Evolutionary conservation across 768 basidiomycete genomes (phyloP).

Genomic region (Collybiopsis confluens): DNA sequence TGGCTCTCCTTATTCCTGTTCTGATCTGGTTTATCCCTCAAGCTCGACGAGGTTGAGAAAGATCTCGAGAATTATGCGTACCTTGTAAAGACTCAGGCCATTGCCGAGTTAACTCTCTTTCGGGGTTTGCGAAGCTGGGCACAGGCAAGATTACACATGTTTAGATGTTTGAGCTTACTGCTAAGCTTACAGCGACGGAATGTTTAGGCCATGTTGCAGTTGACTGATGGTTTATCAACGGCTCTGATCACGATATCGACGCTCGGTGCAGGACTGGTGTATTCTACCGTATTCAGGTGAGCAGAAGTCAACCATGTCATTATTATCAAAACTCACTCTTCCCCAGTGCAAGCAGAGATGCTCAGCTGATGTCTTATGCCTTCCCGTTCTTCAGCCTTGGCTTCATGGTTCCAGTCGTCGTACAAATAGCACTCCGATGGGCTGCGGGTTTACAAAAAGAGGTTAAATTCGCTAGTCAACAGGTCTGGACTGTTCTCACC

Average conservation of each 20-base stretch:
- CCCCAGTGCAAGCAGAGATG: conserved; percentile 15
- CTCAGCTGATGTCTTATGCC: conserved; percentile 21
- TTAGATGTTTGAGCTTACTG: neutral
- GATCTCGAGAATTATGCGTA: conserved; percentile 12
- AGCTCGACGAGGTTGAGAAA: conserved; percentile 15
- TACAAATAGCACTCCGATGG: conserved; percentile 16
- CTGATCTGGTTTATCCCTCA: neutral
- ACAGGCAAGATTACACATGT: conserved; percentile 8
- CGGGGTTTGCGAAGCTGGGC: conserved; percentile 19
- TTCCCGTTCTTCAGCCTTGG: conserved; percentile 24
- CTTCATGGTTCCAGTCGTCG: conserved; percentile 20
- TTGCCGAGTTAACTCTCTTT: conserved; percentile 16
- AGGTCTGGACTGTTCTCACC: conserved; percentile 18
- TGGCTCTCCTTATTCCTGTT: neutral
- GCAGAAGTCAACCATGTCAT: neutral
- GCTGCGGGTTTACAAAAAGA: conserved; percentile 16
- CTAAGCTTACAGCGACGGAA: too few species aligned
- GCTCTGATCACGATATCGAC: conserved; percentile 16
- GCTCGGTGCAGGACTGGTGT: conserved; percentile 20
- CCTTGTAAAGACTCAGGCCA: conserved; percentile 15
- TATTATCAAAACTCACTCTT: neutral
- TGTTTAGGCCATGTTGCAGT: conserved; percentile 9
- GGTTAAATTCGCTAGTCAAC: conserved; percentile 19
- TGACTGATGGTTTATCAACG: conserved; percentile 9
- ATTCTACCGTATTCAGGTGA: conserved; percentile 23